Percentiles rank a stretch among this genome's conserved stretches.
Conservation (phyloP, 352 stramenopile species). For the Phytophthora meadii region DNA sequence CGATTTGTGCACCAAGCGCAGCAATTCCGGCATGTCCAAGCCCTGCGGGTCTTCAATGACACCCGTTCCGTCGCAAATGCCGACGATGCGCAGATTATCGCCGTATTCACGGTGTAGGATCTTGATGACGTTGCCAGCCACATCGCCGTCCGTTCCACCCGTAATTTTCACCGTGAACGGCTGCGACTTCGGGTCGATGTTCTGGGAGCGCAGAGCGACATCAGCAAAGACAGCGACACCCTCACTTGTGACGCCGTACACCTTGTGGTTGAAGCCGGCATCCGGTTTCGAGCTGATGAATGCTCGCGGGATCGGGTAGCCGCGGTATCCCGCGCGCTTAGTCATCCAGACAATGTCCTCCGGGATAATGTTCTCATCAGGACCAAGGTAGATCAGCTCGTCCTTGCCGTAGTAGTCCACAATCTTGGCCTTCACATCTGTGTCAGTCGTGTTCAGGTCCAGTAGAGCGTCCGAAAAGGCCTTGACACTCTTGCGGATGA, state of each 20-base stretch:
- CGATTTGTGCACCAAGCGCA: constrained; percentile 93
- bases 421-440: constrained; percentile 74
- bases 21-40: constrained; percentile 93
- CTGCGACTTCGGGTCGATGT: constrained; percentile 78
- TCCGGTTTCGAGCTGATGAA: constrained; percentile 90
- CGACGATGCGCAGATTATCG: constrained; percentile 95
- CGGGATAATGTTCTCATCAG: constrained; percentile 87
- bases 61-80: constrained; percentile 92
- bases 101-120: constrained; percentile 95
- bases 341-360: constrained; percentile 86
- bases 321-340: constrained; percentile 79
- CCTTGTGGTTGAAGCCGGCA: constrained; percentile 88
- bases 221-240: constrained; percentile 85
- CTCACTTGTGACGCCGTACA: constrained; percentile 87
- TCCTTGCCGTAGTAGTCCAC: constrained; percentile 85
- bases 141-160: constrained; percentile 96
- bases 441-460: constrained; percentile 80
- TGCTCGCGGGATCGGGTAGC: constrained; percentile 80
- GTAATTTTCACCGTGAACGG: constrained; percentile 91
- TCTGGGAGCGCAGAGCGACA: constrained; percentile 75
- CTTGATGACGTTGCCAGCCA: constrained; percentile 98
- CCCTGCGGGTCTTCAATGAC: constrained; percentile 96
- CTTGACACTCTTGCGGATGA: constrained; percentile 97
- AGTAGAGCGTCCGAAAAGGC: constrained; percentile 93
- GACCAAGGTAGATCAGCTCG: constrained; percentile 86